A percentile compares a stretch with the other conserved stretches of the same genome.
These are phyloP conservation scores for Cnidoscolus chayamansa DNA, from an alignment of 441 rosid genomes.

Conservation along the genomic window DNA sequence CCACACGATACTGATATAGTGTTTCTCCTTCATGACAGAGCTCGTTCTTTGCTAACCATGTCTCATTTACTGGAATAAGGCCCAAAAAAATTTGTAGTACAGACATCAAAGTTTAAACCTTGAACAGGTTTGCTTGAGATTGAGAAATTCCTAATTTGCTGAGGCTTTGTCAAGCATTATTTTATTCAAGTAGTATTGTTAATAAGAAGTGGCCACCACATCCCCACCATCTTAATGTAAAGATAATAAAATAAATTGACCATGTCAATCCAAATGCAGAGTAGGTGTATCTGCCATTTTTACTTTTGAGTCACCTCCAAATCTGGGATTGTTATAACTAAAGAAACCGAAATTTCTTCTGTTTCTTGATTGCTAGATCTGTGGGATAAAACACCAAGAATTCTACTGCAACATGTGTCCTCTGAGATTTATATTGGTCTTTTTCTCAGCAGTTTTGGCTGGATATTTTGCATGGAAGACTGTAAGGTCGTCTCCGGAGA, in stretches of 20 bases:
- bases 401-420: constrained; percentile 59
- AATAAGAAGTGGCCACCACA: constrained; percentile 6
- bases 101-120: background rate
- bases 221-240: background rate
- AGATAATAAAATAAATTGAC: background rate
- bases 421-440: constrained; percentile 70
- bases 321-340: background rate
- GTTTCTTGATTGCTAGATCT: background rate
- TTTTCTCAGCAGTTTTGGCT: constrained; percentile 77
- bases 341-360: background rate
- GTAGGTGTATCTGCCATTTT: constrained; percentile 3
- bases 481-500: constrained; percentile 57
- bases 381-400: background rate
- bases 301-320: constrained; percentile 1
- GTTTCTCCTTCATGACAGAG: no score
- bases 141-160: no score
- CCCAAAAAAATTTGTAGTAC: background rate
- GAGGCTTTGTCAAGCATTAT: no score
- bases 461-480: constrained; percentile 79
- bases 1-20: no score
- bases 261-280: background rate
- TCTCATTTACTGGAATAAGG: background rate
- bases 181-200: no score
- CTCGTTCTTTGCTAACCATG: no score
- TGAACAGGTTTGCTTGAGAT: background rate